phyloP scores from a whole-genome alignment of 2,329 filamentous ascomycete genomes.

The Pseudodiploospora longispora region DNA sequence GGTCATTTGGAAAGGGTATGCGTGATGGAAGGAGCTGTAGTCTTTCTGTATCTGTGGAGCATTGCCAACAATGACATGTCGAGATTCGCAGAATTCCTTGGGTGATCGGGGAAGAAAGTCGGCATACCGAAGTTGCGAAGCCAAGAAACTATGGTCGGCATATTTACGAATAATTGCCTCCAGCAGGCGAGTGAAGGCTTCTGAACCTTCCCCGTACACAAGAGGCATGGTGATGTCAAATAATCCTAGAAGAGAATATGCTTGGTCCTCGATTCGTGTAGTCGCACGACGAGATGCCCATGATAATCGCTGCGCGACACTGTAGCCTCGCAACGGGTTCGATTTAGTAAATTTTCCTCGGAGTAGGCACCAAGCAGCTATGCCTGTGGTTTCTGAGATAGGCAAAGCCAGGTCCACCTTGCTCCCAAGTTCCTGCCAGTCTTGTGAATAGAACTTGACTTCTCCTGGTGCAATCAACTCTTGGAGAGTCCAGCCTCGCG shows the following conservation, averaged over 20 bases:
- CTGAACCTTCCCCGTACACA: constrained; percentile 12
- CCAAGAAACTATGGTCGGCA: constrained; percentile 2
- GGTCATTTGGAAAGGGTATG: constrained; percentile 3
- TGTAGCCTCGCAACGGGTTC: constrained; percentile 3
- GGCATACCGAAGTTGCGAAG: constrained; percentile 2
- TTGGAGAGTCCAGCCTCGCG: constrained; percentile 18
- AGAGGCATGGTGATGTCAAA: constrained; percentile 12
- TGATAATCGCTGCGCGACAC: constrained; percentile 16
- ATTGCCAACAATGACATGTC: not conserved
- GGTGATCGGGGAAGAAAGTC: constrained; percentile 5
- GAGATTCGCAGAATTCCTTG: constrained; percentile 2
- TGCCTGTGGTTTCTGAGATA: constrained; percentile 4
- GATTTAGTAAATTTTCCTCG: constrained; percentile 3
- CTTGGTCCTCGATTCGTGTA: constrained; percentile 13
- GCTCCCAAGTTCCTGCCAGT: constrained; percentile 1
- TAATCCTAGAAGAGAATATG: constrained; percentile 12
- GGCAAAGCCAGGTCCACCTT: constrained; percentile 1
- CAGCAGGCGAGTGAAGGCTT: constrained; percentile 3
- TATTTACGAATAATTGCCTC: constrained; percentile 1
- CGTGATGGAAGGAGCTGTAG: not conserved
- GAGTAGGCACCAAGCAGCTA: constrained; percentile 4
- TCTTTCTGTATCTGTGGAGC: constrained; percentile 2
- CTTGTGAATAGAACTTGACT: constrained; percentile 9
- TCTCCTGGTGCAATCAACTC: constrained; percentile 14
- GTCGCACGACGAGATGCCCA: constrained; percentile 19